Evolutionary conservation across 345 rosid genomes (phyloP).

Genomic region (Dipteronia sinensis): DNA sequence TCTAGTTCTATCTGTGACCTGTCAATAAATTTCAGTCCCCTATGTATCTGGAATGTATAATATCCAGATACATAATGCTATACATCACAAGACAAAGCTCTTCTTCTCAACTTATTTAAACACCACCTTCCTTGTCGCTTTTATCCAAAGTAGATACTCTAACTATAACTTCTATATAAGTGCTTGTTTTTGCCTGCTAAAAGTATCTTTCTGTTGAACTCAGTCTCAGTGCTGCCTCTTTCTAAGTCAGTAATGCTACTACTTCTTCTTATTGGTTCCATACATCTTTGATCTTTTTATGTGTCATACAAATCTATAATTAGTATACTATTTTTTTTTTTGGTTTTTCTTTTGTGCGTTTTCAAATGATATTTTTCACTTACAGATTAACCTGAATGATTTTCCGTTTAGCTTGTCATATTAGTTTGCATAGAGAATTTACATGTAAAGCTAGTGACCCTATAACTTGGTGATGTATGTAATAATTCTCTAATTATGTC

Average conservation of each 20-base stretch:
- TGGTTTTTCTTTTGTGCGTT: no score
- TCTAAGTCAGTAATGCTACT: neutral
- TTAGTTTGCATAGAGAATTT: neutral
- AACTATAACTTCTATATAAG: neutral
- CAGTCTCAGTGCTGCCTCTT: neutral
- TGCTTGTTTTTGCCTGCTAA: neutral
- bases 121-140: no score
- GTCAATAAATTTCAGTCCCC: neutral
- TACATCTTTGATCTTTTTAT: neutral
- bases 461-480: no score
- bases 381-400: no score
- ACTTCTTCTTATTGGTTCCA: neutral
- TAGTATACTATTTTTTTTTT: no score
- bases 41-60: neutral
- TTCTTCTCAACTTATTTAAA: neutral
- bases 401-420: no score
- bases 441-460: neutral
- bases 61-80: neutral
- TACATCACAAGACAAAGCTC: neutral
- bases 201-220: neutral
- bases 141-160: no score
- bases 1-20: neutral
- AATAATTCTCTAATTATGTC: no score
- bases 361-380: no score
- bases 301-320: neutral